phyloP scores from a whole-genome alignment of 345 rosid species.

The Eutrema japonicum region DNA sequence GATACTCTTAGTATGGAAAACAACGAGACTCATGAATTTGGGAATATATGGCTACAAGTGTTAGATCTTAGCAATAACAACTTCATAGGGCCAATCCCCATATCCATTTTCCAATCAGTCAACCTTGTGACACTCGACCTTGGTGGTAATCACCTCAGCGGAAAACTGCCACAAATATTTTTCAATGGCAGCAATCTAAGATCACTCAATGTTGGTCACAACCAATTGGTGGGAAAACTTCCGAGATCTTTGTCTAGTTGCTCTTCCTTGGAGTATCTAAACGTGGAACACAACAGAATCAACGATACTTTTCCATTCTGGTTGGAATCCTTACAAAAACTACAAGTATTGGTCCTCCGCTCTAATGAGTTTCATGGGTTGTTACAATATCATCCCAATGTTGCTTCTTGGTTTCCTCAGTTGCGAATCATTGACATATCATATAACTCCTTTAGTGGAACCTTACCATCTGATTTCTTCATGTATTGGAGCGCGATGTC shows the following conservation, averaged over 20 bases:
- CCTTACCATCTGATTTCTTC: neutral
- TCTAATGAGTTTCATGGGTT: conserved; percentile 4
- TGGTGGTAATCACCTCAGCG: neutral
- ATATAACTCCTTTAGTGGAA: neutral
- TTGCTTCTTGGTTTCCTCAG: neutral
- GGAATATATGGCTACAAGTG: too few relatives aligned
- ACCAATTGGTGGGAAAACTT: conserved; percentile 10
- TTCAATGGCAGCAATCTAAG: neutral
- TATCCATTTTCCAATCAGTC: conserved; percentile 13
- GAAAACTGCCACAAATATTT: neutral
- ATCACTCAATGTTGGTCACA: neutral
- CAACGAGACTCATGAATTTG: too few relatives aligned
- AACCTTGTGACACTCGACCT: neutral
- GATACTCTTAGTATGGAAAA: too few relatives aligned
- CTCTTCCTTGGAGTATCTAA: conserved; percentile 5
- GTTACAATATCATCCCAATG: neutral
- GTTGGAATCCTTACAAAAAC: neutral
- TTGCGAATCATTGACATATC: conserved; percentile 6
- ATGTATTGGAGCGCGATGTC: neutral
- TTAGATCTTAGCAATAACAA: conserved; percentile 19
- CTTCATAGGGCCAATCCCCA: conserved; percentile 35
- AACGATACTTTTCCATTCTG: neutral
- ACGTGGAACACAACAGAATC: neutral
- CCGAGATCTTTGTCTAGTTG: conserved; percentile 4
- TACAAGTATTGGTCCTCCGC: neutral